Conservation (phyloP, 2,329 filamentous ascomycete species). For the Colletotrichum camelliae region DNA sequence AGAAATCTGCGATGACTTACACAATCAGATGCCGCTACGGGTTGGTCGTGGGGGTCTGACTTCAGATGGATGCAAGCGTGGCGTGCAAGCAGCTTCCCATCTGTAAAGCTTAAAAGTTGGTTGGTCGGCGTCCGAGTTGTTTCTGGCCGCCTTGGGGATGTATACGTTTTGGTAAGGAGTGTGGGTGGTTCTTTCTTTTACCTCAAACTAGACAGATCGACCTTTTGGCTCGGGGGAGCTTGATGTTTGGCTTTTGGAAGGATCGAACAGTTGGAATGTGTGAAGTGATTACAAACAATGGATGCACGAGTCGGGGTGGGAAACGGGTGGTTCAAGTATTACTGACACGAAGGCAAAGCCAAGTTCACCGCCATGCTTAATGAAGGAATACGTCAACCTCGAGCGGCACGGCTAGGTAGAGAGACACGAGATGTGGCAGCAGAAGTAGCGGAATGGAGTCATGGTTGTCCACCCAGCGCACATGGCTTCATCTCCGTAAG, state of each 20-base stretch:
- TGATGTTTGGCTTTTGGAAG: not conserved
- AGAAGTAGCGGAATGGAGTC: constrained; percentile 6
- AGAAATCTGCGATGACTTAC: constrained; percentile 5
- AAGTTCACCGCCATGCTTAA: constrained; percentile 19
- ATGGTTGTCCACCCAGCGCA: constrained; percentile 14
- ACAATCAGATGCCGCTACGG: not conserved
- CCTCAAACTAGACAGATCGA: not conserved
- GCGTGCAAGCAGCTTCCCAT: not conserved
- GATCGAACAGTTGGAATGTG: not conserved
- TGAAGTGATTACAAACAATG: constrained; percentile 9
- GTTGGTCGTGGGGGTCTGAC: not conserved
- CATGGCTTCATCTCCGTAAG: constrained; percentile 21
- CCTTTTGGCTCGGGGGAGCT: not conserved
- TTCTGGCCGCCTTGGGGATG: not conserved
- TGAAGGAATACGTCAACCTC: constrained; percentile 15
- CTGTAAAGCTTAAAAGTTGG: not conserved
- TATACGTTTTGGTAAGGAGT: not conserved
- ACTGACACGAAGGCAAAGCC: constrained; percentile 8
- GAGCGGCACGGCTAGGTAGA: constrained; percentile 13
- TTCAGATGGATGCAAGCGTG: not conserved
- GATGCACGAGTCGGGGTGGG: constrained; percentile 8
- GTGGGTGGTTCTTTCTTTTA: not conserved
- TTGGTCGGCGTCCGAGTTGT: not conserved
- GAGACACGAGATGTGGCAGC: constrained; percentile 13
- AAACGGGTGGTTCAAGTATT: constrained; percentile 19